Evolutionary conservation across 441 rosid species (phyloP).

Genomic region (Adansonia madagascariensis): DNA sequence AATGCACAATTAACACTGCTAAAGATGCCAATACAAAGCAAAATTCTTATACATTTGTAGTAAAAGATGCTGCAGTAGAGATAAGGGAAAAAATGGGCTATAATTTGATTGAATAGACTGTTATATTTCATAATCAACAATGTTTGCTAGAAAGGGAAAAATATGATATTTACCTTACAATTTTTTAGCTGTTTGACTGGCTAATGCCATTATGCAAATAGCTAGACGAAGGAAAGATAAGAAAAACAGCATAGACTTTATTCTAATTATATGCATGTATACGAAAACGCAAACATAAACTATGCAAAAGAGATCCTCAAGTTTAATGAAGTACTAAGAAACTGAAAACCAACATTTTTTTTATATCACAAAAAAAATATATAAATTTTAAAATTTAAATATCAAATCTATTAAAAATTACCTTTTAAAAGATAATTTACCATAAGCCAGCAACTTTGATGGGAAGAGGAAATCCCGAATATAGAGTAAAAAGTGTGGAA

Average conservation of each 20-base stretch:
- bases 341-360: too few species aligned
- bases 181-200: too few species aligned
- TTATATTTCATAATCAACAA: not conserved
- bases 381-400: too few species aligned
- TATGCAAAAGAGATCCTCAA: not conserved
- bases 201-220: too few species aligned
- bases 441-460: not conserved
- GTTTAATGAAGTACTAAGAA: not conserved
- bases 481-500: not conserved
- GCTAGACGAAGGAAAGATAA: too few species aligned
- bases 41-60: not conserved
- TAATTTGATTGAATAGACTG: not conserved
- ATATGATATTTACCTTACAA: too few species aligned
- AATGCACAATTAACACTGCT: not conserved
- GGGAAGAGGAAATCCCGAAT: not conserved
- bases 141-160: not conserved
- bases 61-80: not conserved
- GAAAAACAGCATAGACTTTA: too few species aligned
- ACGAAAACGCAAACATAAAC: not conserved
- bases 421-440: too few species aligned
- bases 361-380: too few species aligned
- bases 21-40: not conserved
- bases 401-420: too few species aligned
- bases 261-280: too few species aligned
- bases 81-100: not conserved